phyloP scores from a whole-genome alignment of 2,329 filamentous ascomycete genomes.

The Emmonsia crescens region DNA sequence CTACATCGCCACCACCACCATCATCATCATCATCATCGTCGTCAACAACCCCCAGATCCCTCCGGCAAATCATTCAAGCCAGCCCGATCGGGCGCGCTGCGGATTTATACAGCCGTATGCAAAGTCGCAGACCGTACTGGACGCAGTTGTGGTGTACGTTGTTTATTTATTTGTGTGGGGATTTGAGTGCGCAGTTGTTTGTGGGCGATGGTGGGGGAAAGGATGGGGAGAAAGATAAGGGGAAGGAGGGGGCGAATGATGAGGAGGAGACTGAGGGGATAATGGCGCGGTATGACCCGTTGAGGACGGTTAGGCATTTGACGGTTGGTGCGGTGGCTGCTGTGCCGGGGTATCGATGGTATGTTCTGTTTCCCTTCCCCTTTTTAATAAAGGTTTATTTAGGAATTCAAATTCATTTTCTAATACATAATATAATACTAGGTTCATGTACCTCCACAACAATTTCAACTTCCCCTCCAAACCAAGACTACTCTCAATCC shows the following conservation, averaged over 20 bases:
- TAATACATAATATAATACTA: slow-evolving; percentile 22
- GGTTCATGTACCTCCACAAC: slow-evolving; percentile 68
- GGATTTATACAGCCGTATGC: slow-evolving; percentile 54
- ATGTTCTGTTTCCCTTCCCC: slow-evolving; percentile 21
- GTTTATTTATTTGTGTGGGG: slow-evolving; percentile 67
- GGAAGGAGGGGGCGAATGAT: slow-evolving; percentile 20
- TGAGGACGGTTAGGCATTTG: slow-evolving; percentile 59
- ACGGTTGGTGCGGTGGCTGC: slow-evolving; percentile 61
- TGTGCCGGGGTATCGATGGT: slow-evolving; percentile 78
- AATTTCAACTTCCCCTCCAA: slow-evolving; percentile 77
- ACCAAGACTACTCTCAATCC: slow-evolving; percentile 48
- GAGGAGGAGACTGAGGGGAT: slow-evolving; percentile 27
- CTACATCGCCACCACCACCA: slow-evolving; percentile 13
- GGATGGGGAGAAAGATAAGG: slow-evolving; percentile 5
- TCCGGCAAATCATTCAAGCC: slow-evolving; percentile 23
- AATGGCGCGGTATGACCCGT: slow-evolving; percentile 52
- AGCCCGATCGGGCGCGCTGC: slow-evolving; percentile 26
- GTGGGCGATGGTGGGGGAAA: slow-evolving; percentile 17
- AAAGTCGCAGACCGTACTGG: slow-evolving; percentile 60
- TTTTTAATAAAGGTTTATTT: neutral
- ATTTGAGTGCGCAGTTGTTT: slow-evolving; percentile 66
- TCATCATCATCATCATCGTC: slow-evolving; percentile 15
- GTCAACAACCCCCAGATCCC: slow-evolving; percentile 13
- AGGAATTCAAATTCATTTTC: neutral
- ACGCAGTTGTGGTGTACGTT: slow-evolving; percentile 69